Evolutionary conservation across 305 asterid genomes (phyloP).

Genomic region (Fraxinus greggii): DNA sequence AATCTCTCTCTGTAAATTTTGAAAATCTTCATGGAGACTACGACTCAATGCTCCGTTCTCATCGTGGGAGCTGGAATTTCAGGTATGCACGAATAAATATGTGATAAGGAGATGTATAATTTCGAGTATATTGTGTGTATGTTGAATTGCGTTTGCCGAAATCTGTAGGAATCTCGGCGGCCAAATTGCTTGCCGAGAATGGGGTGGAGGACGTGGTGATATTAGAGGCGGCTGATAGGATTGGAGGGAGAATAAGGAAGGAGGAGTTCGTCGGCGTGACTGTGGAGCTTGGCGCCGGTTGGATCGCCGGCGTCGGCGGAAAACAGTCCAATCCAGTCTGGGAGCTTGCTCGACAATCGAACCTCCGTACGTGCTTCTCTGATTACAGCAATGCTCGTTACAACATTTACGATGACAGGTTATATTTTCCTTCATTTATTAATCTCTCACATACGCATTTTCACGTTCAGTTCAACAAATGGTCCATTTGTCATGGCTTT

Average conservation of each 20-base stretch:
- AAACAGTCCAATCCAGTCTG: slow-evolving; percentile 72
- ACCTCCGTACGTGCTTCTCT: slow-evolving; percentile 80
- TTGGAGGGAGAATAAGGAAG: slow-evolving; percentile 83
- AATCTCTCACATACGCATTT: not conserved
- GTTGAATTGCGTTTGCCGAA: not conserved
- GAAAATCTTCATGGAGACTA: slow-evolving; percentile 39
- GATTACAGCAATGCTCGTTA: slow-evolving; percentile 87
- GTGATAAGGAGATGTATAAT: not conserved
- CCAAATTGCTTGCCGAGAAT: slow-evolving; percentile 70
- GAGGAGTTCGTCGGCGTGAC: slow-evolving; percentile 75
- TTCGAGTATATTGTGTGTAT: not conserved
- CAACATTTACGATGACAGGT: slow-evolving; percentile 86
- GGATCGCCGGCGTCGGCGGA: slow-evolving; percentile 98
- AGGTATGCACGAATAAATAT: slow-evolving; percentile 31
- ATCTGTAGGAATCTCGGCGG: slow-evolving; percentile 69
- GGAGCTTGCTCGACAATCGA: slow-evolving; percentile 70
- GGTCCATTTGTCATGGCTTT: not conserved
- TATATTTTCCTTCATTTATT: not conserved
- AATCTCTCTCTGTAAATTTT: not conserved
- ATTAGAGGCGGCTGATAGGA: slow-evolving; percentile 75
- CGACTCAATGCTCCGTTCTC: slow-evolving; percentile 43
- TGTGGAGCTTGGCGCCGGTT: slow-evolving; percentile 96
- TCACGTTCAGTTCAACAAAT: not conserved
- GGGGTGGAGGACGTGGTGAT: slow-evolving; percentile 74
- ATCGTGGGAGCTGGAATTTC: slow-evolving; percentile 57